Percentiles rank a stretch among this genome's conserved stretches.
phyloP scores from a whole-genome alignment of 2,329 filamentous ascomycete species.

The Claviceps arundinis region DNA sequence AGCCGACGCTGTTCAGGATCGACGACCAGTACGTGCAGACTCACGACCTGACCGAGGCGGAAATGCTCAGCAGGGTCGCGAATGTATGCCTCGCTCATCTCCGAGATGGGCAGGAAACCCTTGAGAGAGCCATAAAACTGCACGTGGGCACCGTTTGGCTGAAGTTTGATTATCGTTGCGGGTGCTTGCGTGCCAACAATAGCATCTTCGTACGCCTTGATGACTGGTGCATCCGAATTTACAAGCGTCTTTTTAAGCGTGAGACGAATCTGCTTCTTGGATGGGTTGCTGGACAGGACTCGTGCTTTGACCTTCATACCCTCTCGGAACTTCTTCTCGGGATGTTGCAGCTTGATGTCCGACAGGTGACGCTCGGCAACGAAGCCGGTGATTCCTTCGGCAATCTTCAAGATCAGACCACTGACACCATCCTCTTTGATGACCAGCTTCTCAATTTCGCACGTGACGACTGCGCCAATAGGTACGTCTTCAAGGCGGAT shows the following conservation, averaged over 20 bases:
- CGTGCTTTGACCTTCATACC: conserved; percentile 74
- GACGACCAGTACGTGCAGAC: conserved; percentile 73
- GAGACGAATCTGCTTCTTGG: conserved; percentile 67
- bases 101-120: conserved; percentile 81
- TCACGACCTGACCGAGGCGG: conserved; percentile 78
- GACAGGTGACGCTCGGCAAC: conserved; percentile 81
- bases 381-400: conserved; percentile 78
- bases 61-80: conserved; percentile 83
- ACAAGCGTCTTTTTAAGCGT: conserved; percentile 92
- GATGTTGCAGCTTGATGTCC: conserved; percentile 76
- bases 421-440: conserved; percentile 65
- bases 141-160: conserved; percentile 68
- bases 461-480: conserved; percentile 67
- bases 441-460: conserved; percentile 73
- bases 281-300: conserved; percentile 65
- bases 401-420: conserved; percentile 70
- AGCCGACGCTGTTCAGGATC: conserved; percentile 59
- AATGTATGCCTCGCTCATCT: conserved; percentile 98
- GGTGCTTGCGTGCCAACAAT: conserved; percentile 63
- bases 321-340: conserved; percentile 90
- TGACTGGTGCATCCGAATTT: conserved; percentile 71
- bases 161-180: conserved; percentile 75
- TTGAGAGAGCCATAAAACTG: conserved; percentile 79
- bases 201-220: conserved; percentile 66
- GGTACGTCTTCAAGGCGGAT: conserved; percentile 84